These are phyloP conservation scores for Aspergillus nanangensis DNA, from an alignment of 495 filamentous ascomycete genomes.

Conservation along the genomic window DNA sequence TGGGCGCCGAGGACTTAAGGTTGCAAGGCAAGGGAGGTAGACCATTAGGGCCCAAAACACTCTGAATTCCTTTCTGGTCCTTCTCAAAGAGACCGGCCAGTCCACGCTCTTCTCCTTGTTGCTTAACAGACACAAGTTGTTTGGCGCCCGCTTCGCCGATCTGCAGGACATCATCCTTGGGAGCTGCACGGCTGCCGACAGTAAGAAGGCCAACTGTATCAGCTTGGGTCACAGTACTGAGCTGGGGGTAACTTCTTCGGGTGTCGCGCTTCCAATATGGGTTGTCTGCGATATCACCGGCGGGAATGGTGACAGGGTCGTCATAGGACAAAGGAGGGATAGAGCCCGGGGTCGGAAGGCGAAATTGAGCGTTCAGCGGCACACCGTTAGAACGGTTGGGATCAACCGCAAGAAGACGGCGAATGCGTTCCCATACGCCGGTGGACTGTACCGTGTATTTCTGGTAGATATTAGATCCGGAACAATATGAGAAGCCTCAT, in stretches of 20 bases:
- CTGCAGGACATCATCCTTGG: slow-evolving; percentile 70
- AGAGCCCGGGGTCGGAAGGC: slow-evolving; percentile 79
- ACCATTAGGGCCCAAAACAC: slow-evolving; percentile 66
- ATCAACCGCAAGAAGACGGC: slow-evolving; percentile 73
- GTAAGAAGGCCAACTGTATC: slow-evolving; percentile 82
- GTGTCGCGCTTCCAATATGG: slow-evolving; percentile 96
- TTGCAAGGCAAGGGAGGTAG: slow-evolving; percentile 80
- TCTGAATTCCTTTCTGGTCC: slow-evolving; percentile 54
- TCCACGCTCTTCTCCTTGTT: slow-evolving; percentile 68
- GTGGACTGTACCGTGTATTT: slow-evolving; percentile 96
- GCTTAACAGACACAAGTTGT: slow-evolving; percentile 73
- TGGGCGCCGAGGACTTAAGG: slow-evolving; percentile 39
- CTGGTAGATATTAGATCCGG: slow-evolving; percentile 43
- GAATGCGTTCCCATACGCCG: slow-evolving; percentile 85
- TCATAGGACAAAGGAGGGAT: slow-evolving; percentile 73
- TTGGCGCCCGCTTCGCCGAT: slow-evolving; percentile 80
- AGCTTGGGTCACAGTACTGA: slow-evolving; percentile 74
- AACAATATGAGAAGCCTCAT: too few species aligned
- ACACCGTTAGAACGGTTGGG: slow-evolving; percentile 86
- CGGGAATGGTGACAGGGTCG: slow-evolving; percentile 88
- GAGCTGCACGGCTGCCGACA: slow-evolving; percentile 75
- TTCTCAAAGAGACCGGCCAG: slow-evolving; percentile 70
- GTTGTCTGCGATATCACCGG: slow-evolving; percentile 93
- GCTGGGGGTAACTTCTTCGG: slow-evolving; percentile 78
- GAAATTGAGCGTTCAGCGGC: slow-evolving; percentile 88